Percentiles rank a stretch among this genome's conserved stretches.
Evolutionary conservation across 768 basidiomycete species (phyloP).

Genomic region (Boletus pseudopeckii): DNA sequence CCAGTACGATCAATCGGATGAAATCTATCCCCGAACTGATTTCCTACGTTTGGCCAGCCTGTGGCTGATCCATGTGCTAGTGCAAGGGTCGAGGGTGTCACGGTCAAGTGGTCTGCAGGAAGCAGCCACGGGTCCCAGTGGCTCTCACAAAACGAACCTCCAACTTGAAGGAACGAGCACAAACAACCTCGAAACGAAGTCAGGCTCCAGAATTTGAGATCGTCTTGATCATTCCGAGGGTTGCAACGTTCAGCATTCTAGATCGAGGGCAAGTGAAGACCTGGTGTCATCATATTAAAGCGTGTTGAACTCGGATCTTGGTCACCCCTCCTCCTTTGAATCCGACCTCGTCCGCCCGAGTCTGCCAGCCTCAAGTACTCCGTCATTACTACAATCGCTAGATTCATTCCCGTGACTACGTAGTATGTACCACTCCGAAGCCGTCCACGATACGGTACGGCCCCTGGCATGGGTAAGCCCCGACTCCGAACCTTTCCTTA

Average conservation of each 20-base stretch:
- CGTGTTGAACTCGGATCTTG: background rate
- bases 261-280: background rate
- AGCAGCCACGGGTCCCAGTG: too few relatives aligned
- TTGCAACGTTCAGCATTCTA: background rate
- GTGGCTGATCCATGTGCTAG: background rate
- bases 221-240: slow-evolving; percentile 4
- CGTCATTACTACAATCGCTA: too few relatives aligned
- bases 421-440: slow-evolving; percentile 4
- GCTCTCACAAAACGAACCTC: background rate
- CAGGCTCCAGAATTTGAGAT: background rate
- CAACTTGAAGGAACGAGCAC: background rate
- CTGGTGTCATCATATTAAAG: background rate
- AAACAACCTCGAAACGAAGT: background rate
- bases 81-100: too few relatives aligned
- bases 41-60: background rate
- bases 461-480: slow-evolving; percentile 19
- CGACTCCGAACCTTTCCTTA: too few relatives aligned
- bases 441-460: background rate
- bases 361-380: background rate
- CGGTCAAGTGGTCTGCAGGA: too few relatives aligned
- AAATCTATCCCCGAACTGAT: background rate
- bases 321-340: background rate
- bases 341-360: background rate
- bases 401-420: background rate
- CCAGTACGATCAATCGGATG: slow-evolving; percentile 1